Evolutionary conservation across 345 rosid genomes (phyloP).

Genomic region (Turritis glabra): DNA sequence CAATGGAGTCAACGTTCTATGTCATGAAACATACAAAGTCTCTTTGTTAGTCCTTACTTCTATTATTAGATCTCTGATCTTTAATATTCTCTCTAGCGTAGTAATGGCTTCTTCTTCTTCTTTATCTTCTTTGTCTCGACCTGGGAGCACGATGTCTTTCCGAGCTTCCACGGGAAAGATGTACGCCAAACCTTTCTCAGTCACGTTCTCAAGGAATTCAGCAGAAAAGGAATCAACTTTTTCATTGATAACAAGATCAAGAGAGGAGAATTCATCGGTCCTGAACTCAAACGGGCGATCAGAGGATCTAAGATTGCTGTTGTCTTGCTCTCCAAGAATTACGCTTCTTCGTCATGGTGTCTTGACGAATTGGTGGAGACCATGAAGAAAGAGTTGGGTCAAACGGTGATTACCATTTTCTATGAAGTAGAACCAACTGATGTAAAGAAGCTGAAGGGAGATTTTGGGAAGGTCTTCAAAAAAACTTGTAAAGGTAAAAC

Average conservation of each 20-base stretch:
- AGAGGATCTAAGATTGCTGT: neutral
- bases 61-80: neutral
- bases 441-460: neutral
- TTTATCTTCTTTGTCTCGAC: neutral
- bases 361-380: conserved; percentile 1
- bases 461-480: neutral
- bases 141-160: neutral
- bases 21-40: too few species aligned
- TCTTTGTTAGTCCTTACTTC: neutral
- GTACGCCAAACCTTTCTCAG: neutral
- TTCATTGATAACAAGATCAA: neutral
- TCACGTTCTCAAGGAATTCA: neutral
- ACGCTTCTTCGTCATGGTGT: neutral
- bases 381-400: neutral
- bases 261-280: neutral
- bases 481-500: neutral
- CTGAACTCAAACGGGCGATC: neutral
- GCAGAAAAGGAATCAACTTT: neutral
- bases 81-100: neutral
- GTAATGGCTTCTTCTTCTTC: neutral
- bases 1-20: neutral
- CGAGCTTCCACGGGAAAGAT: neutral
- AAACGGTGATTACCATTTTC: neutral
- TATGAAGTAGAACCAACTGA: neutral
- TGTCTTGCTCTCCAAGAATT: neutral